Percentiles rank a stretch among this genome's conserved stretches.
phyloP scores from a whole-genome alignment of 129 eudicot genomes.

The Flaveria robusta region DNA sequence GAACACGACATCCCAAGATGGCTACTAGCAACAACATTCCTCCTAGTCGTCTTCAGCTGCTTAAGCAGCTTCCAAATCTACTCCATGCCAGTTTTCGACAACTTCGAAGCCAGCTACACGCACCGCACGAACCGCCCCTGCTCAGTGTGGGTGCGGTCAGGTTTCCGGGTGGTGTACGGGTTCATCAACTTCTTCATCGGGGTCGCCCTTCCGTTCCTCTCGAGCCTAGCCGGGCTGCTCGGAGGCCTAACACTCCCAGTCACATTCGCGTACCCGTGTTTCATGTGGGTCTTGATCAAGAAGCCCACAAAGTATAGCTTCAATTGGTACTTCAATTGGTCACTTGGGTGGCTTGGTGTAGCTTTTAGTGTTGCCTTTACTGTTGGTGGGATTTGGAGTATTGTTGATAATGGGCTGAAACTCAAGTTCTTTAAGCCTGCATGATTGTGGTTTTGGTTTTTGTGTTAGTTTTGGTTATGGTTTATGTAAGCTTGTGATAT shows the following conservation, averaged over 20 bases:
- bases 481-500: not conserved
- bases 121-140: slow-evolving; percentile 89
- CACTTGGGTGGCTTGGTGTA: slow-evolving; percentile 86
- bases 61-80: slow-evolving; percentile 92
- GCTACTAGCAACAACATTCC: slow-evolving; percentile 75
- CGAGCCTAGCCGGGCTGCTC: slow-evolving; percentile 85
- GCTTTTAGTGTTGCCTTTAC: slow-evolving; percentile 85
- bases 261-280: slow-evolving; percentile 96
- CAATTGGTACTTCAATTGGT: slow-evolving; percentile 91
- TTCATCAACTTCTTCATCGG: slow-evolving; percentile 74
- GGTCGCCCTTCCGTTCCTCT: slow-evolving; percentile 84
- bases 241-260: slow-evolving; percentile 95
- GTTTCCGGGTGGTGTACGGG: slow-evolving; percentile 78
- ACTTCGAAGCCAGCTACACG: slow-evolving; percentile 89
- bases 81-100: slow-evolving; percentile 95
- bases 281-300: slow-evolving; percentile 95
- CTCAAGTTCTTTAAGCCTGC: slow-evolving; percentile 82
- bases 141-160: slow-evolving; percentile 90
- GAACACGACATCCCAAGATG: slow-evolving; percentile 74
- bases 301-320: slow-evolving; percentile 73
- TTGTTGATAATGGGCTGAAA: slow-evolving; percentile 77
- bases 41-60: slow-evolving; percentile 89
- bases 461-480: not conserved
- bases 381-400: slow-evolving; percentile 93
- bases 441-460: slow-evolving; percentile 29